These are phyloP conservation scores for Lasiosphaeria ovina DNA, from an alignment of 495 filamentous ascomycete genomes.

Conservation along the genomic window DNA sequence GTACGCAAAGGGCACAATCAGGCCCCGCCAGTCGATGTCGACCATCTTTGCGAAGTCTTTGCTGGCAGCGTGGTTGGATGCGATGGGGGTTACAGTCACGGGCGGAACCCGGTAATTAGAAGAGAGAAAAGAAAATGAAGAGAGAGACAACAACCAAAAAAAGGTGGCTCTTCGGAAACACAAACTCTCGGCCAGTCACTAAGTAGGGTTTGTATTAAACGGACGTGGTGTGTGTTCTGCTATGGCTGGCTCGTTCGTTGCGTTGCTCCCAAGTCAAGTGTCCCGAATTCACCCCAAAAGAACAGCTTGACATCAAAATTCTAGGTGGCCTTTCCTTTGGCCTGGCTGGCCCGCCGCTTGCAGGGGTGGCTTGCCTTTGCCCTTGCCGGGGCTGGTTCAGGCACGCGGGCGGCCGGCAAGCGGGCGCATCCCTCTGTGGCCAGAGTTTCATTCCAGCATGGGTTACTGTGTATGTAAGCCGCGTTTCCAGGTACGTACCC, in stretches of 20 bases:
- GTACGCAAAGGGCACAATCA: constrained; percentile 82
- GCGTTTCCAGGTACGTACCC: constrained; percentile 2
- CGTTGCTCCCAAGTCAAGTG: neutral
- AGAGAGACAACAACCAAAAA: neutral
- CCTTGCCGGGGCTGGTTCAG: neutral
- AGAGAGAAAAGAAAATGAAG: neutral
- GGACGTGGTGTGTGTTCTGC: too few species aligned
- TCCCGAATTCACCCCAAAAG: constrained; percentile 25
- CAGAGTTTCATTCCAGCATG: too few species aligned
- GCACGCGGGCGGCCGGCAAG: neutral
- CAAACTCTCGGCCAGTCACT: too few species aligned
- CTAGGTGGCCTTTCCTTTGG: constrained; percentile 5
- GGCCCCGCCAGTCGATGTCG: constrained; percentile 73
- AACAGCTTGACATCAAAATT: constrained; percentile 38
- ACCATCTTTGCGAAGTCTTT: constrained; percentile 39
- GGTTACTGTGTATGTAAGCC: neutral
- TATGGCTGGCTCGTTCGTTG: neutral
- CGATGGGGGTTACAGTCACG: neutral
- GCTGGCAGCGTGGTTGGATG: neutral
- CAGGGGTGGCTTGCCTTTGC: neutral
- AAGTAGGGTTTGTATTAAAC: too few species aligned
- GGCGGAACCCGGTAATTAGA: neutral
- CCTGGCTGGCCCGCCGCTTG: constrained; percentile 8
- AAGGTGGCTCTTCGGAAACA: too few species aligned
- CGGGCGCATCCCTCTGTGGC: neutral